Evolutionary conservation across 2,329 filamentous ascomycete genomes (phyloP), one percentile per base, ranked within the genome.

Genomic region (Pseudopyrenochaeta lycopersici): DNA sequence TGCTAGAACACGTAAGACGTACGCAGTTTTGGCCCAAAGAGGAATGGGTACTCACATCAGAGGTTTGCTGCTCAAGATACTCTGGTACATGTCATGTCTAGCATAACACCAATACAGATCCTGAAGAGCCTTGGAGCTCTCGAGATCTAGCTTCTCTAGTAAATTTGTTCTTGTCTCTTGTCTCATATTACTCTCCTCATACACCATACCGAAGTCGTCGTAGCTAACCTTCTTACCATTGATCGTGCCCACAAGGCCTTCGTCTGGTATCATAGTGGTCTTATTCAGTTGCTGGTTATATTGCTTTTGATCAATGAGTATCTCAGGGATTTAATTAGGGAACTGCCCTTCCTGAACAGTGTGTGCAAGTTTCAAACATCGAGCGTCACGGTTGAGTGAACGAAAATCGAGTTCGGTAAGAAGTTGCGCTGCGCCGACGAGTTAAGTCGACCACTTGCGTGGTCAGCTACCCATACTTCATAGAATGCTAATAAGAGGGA

Each of bases 71-170:
- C 93, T 95, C 20, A 98, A 80, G 56, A 97, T 86, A 71, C 91
- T 92, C 73, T 97, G 94, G 64, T 94, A 96, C 7, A 90, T 87
- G 73, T 98, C 95, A 81, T 97, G 95, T 75, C 97, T 96, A 66
- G 86, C 89, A 72, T 93, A 97, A 90, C 92, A 97, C 93, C 94
- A 99, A 71, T 90, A 96, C 5, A 98, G 78, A 76, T 98, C 95
- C 60, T 90, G 87, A 33, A 95, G 82, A 14, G 90, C 88, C 67
- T 95, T 90, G 67, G 90, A 96, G 35, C 85, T 88, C 57, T 91
- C 88, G 41, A 96, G 82, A 56, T 98, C 93, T 14, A 77, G 43
- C 59, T 65, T 59, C 30, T 57, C 56, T 43, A 67, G 54, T 12
- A 64, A 32, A 7, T 40, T 53, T 56, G 80, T 80, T 14, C 9